Conservation (phyloP, 1,284 basidiomycete species). For the Austroboletus niveus region DNA sequence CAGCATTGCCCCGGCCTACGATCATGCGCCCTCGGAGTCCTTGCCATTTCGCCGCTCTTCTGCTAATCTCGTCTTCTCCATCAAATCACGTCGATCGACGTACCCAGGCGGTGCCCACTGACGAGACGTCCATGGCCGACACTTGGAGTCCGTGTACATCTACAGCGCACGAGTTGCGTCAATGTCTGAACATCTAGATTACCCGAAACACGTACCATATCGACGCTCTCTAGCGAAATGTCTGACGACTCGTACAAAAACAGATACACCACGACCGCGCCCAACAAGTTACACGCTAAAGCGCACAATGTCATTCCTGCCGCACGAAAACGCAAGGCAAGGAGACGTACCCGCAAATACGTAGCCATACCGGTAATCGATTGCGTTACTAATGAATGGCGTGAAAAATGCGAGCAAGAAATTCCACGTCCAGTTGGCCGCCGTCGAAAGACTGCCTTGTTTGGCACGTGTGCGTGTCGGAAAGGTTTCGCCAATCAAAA, state of each 20-base stretch:
- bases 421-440: conserved; percentile 71
- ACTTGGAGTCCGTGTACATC: conserved; percentile 73
- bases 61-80: conserved; percentile 34
- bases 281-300: conserved; percentile 52
- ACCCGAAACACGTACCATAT: conserved; percentile 40
- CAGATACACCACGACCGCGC: conserved; percentile 66
- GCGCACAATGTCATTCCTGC: no score
- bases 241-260: conserved; percentile 78
- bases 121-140: conserved; percentile 67
- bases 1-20: no score
- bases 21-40: neutral
- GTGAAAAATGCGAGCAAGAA: conserved; percentile 79
- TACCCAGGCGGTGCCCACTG: conserved; percentile 57
- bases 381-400: conserved; percentile 58
- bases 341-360: conserved; percentile 57
- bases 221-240: conserved; percentile 68
- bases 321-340: neutral
- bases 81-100: conserved; percentile 39
- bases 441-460: conserved; percentile 71
- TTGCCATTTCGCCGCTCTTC: conserved; percentile 26
- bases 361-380: conserved; percentile 69
- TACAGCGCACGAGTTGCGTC: conserved; percentile 16
- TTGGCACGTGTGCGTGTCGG: conserved; percentile 73
- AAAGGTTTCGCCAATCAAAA: conserved; percentile 76
- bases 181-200: neutral